These are phyloP conservation scores for Sporothrix phasma DNA, from an alignment of 2,329 filamentous ascomycete species.

Conservation along the genomic window DNA sequence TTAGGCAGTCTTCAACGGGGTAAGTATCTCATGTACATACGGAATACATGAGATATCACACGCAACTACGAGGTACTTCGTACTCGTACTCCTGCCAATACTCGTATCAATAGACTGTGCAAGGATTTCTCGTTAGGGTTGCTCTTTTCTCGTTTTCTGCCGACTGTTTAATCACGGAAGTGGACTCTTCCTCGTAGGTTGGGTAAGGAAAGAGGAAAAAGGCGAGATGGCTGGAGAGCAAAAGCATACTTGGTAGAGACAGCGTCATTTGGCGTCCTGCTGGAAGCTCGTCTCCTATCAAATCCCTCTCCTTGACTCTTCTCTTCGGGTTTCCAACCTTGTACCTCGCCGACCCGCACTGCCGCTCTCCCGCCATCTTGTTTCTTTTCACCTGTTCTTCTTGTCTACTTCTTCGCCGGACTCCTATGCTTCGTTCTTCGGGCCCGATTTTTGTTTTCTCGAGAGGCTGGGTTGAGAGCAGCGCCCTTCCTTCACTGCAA, in stretches of 20 bases:
- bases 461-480: neutral
- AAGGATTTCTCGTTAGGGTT: neutral
- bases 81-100: neutral
- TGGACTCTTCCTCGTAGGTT: neutral
- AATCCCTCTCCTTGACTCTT: neutral
- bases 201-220: neutral
- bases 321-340: too few relatives aligned
- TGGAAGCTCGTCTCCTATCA: neutral
- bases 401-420: neutral
- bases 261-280: neutral
- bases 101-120: neutral
- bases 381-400: neutral
- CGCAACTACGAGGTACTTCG: too few relatives aligned
- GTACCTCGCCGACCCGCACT: neutral
- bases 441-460: slow-evolving; percentile 4
- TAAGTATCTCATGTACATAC: too few relatives aligned
- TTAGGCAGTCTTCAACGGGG: too few relatives aligned
- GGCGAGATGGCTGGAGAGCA: neutral
- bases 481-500: neutral
- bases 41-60: too few relatives aligned
- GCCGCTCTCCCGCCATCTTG: neutral
- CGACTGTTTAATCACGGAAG: neutral
- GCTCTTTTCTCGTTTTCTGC: neutral
- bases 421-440: neutral
- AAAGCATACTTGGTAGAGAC: neutral